These are phyloP conservation scores for Linnemannia zychae DNA, from an alignment of 192 early-diverging fungal genomes.

Conservation along the genomic window DNA sequence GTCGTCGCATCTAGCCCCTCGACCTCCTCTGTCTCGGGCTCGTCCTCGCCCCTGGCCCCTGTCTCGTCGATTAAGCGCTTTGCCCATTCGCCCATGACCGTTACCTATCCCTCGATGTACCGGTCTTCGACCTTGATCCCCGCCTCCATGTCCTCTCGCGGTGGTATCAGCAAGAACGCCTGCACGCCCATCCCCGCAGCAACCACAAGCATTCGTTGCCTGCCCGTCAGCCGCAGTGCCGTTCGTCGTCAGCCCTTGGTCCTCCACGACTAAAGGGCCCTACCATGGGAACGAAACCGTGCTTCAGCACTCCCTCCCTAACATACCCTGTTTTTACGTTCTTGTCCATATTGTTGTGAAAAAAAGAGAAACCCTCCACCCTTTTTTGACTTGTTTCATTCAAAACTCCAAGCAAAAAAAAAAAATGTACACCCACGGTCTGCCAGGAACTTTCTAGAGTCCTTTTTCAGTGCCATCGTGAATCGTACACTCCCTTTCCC, in stretches of 20 bases:
- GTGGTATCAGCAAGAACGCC: conserved; percentile 52
- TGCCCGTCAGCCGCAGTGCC: conserved; percentile 37
- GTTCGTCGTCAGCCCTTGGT: conserved; percentile 53
- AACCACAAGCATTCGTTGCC: conserved; percentile 48
- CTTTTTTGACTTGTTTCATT: neutral
- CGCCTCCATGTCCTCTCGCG: conserved; percentile 47
- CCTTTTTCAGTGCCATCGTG: conserved; percentile 43
- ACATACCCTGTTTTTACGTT: neutral
- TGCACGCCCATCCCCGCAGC: conserved; percentile 43
- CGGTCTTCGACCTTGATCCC: conserved; percentile 48
- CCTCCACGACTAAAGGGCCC: conserved; percentile 21
- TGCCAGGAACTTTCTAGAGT: conserved; percentile 21
- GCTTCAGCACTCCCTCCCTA: neutral
- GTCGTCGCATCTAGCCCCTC: neutral
- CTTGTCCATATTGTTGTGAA: conserved; percentile 13
- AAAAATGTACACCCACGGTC: conserved; percentile 54
- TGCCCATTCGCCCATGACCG: conserved; percentile 46
- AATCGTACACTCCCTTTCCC: conserved; percentile 40
- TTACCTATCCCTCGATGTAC: conserved; percentile 49
- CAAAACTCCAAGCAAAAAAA: conserved; percentile 21
- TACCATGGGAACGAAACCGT: neutral
- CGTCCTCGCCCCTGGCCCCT: conserved; percentile 6
- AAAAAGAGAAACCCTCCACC: neutral
- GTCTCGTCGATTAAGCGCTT: conserved; percentile 36
- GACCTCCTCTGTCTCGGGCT: conserved; percentile 3